These are phyloP conservation scores for Aechmea fasciata DNA, from an alignment of 176 grass and related monocot genomes.

Conservation along the genomic window DNA sequence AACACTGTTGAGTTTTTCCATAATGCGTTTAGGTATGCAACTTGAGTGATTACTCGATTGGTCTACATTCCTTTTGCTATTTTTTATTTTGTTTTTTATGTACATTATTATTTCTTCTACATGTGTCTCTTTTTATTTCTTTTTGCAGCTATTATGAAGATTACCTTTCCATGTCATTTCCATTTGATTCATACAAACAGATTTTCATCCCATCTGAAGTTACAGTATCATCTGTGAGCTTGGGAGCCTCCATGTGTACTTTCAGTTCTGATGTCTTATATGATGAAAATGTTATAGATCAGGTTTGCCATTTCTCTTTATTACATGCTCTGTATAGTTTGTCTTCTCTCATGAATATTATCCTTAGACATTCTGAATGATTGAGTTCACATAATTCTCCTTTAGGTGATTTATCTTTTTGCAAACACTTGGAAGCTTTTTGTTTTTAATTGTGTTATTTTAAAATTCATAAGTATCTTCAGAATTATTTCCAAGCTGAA, in stretches of 20 bases:
- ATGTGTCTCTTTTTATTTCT: conserved; percentile 18
- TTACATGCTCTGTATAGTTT: background rate
- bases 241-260: conserved; percentile 80
- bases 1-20: conserved; percentile 87
- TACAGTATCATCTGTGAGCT: conserved; percentile 44
- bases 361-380: too few relatives aligned
- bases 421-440: too few relatives aligned
- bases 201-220: conserved; percentile 84
- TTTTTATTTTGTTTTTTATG: conserved; percentile 15
- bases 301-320: conserved; percentile 31
- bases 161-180: conserved; percentile 72
- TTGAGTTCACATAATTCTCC: too few relatives aligned
- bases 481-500: too few relatives aligned
- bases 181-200: conserved; percentile 88
- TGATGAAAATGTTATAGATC: conserved; percentile 86
- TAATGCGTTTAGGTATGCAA: conserved; percentile 60
- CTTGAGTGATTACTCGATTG: background rate
- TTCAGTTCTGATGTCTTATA: conserved; percentile 85
- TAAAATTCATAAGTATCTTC: too few relatives aligned
- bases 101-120: background rate
- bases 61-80: conserved; percentile 10
- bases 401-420: too few relatives aligned
- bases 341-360: background rate
- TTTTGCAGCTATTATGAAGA: conserved; percentile 81
- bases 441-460: too few relatives aligned